Evolutionary conservation across 495 filamentous ascomycete genomes (phyloP), one percentile per base, ranked within the genome.

Genomic region (Xeromyces bisporus): DNA sequence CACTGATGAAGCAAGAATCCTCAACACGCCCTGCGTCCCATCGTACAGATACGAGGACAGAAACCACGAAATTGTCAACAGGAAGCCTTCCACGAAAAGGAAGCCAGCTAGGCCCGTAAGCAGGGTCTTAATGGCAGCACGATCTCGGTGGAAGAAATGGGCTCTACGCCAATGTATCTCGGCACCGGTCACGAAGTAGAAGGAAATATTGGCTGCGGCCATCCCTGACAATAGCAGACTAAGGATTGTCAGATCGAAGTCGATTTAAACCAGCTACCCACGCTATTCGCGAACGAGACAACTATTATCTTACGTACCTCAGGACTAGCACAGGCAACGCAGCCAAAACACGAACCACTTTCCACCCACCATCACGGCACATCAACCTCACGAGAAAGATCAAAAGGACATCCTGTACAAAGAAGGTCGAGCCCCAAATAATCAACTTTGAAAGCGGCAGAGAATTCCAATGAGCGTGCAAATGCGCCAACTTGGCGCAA

Each of bases 141-240:
- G 31, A 29, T 53, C 47, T 12, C 50, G 35, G 18, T 48, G 42
- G 37, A 51, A 51, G 30, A 20, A 34, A 13, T 38, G 42, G 4
- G 42, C 44, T 30, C 48, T 40, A 44, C 44, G 44, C 50, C 50
- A 53, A 23, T 50, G 50, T 15, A 53, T 48, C 21, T 53, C 50
- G 12, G 47, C 42, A 20, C 50, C 50, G 7, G 41, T 53, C 23
- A 39, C 28, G 18, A 37, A 16, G 20, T 48, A 53, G 33, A 53
- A 53, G 24, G 44, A 53, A 23, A 46, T 48, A 20, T 50, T 53
- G 27, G 47, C 42, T 4, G 45, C 40, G 15, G 45, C 34, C n/a
- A 51, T 33, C 4, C 31, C 33, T 7, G 48, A 51, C 13, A 42
- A 42, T 12, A 30, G 15, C 20, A 51, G 10, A 32, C 45, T 51